A percentile compares a stretch with the other conserved stretches of the same genome.
Evolutionary conservation across 176 grass and related monocot species (phyloP).

Genomic region (Zea mays): Zm-B73-REFERENCE-NAM-5.0 NC_050103.1:67368001-67368500

Average conservation of each 20-base stretch:
- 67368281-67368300: background rate
- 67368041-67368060: constrained; percentile 17
- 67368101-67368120: no score
- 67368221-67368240: no score
- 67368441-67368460: no score
- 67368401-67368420: no score
- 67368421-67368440: no score
- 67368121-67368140: background rate
- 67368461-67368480: no score
- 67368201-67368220: background rate
- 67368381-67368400: background rate
- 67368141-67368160: background rate
- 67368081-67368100: background rate
- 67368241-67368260: no score
- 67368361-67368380: background rate
- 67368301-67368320: background rate
- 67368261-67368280: no score
- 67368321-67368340: background rate
- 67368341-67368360: background rate
- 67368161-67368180: no score
- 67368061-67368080: background rate
- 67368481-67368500: no score
- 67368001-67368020: background rate
- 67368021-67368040: background rate
- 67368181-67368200: background rate